Evolutionary conservation across 768 basidiomycete species (phyloP).

Genomic region (Serendipita sp.): DNA sequence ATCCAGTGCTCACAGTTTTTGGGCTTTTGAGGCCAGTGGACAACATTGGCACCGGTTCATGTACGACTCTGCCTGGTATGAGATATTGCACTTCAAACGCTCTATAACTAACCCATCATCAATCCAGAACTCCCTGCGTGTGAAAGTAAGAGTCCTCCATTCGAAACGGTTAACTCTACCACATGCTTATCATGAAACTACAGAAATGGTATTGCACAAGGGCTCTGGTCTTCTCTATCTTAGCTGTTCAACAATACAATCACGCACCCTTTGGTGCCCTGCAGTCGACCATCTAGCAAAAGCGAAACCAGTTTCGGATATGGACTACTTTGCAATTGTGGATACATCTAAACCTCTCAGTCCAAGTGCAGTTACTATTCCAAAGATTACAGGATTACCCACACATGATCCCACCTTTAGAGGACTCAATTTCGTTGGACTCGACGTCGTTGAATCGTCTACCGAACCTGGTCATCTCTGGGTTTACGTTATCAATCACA

Average conservation of each 20-base stretch:
- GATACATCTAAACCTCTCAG: constrained; percentile 8
- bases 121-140: background rate
- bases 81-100: background rate
- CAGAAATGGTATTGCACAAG: constrained; percentile 6
- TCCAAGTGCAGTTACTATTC: constrained; percentile 39
- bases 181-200: background rate
- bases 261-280: constrained; percentile 38
- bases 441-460: constrained; percentile 48
- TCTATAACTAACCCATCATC: background rate
- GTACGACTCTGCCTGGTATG: background rate
- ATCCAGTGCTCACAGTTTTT: background rate
- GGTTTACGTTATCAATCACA: constrained; percentile 60
- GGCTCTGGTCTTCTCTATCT: background rate
- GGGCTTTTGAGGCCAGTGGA: background rate
- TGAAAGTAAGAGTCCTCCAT: background rate
- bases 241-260: background rate
- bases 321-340: constrained; percentile 38
- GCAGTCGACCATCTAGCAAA: constrained; percentile 21
- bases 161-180: background rate
- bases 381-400: constrained; percentile 27
- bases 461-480: constrained; percentile 29
- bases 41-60: background rate
- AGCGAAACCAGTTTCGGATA: constrained; percentile 23
- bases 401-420: constrained; percentile 13
- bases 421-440: constrained; percentile 44